phyloP scores from a whole-genome alignment of 2,329 filamentous ascomycete species.

The Colletotrichum sp. region DNA sequence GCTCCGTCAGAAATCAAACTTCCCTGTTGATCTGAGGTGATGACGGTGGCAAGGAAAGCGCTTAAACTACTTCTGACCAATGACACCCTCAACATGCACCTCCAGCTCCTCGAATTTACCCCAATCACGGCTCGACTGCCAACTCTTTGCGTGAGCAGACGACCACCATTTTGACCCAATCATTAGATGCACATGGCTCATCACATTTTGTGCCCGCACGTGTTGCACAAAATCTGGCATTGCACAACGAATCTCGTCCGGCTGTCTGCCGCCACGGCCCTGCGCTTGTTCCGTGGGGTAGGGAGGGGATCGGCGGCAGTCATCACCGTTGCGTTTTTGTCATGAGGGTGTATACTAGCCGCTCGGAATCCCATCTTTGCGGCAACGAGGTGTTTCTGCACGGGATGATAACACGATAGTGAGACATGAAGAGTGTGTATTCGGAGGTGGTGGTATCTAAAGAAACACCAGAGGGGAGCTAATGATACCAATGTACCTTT shows the following conservation, averaged over 20 bases:
- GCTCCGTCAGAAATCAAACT: neutral
- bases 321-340: neutral
- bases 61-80: neutral
- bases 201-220: neutral
- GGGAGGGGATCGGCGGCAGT: neutral
- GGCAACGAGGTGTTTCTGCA: neutral
- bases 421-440: neutral
- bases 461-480: neutral
- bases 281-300: neutral
- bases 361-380: neutral
- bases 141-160: neutral
- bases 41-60: neutral
- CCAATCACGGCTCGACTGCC: neutral
- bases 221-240: neutral
- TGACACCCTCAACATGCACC: neutral
- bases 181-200: neutral
- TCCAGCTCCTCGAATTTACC: neutral
- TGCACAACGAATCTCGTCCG: constrained; percentile 7
- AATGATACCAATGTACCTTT: neutral
- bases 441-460: neutral
- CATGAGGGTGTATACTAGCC: neutral
- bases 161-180: neutral
- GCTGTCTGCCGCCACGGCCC: neutral
- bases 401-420: neutral
- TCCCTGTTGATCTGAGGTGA: neutral